Conservation (phyloP, 306 rosid species). For the Malus sieversii region DNA sequence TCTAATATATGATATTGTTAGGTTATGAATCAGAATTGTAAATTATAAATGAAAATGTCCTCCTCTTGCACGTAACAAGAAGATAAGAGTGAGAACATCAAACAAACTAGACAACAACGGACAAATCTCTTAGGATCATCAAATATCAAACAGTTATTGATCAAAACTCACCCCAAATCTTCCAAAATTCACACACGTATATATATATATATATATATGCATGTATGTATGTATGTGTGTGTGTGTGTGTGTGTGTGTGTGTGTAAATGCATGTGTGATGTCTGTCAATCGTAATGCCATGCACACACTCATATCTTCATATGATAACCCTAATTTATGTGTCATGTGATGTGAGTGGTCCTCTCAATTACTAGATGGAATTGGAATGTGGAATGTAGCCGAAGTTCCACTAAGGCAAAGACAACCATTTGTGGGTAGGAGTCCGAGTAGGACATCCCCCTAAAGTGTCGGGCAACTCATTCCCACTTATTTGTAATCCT, state of each 20-base stretch:
- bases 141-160: background rate
- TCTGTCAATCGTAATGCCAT: conserved; percentile 13
- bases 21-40: background rate
- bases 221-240: no score
- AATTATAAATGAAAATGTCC: background rate
- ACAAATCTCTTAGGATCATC: background rate
- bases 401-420: conserved; percentile 25
- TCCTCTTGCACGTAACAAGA: background rate
- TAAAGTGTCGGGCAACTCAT: conserved; percentile 14
- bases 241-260: background rate
- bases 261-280: conserved; percentile 7
- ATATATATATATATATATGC: no score
- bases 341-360: conserved; percentile 40
- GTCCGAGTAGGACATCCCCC: conserved; percentile 23
- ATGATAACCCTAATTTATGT: background rate
- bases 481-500: conserved; percentile 32
- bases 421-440: conserved; percentile 12
- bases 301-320: background rate
- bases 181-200: background rate
- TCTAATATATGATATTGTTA: background rate
- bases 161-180: background rate
- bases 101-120: background rate
- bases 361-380: conserved; percentile 19
- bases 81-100: background rate
- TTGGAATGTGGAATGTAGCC: conserved; percentile 18